Base-by-base conservation (phyloP, 768 basidiomycete species). In the Leccinum incarnatum region DNA sequence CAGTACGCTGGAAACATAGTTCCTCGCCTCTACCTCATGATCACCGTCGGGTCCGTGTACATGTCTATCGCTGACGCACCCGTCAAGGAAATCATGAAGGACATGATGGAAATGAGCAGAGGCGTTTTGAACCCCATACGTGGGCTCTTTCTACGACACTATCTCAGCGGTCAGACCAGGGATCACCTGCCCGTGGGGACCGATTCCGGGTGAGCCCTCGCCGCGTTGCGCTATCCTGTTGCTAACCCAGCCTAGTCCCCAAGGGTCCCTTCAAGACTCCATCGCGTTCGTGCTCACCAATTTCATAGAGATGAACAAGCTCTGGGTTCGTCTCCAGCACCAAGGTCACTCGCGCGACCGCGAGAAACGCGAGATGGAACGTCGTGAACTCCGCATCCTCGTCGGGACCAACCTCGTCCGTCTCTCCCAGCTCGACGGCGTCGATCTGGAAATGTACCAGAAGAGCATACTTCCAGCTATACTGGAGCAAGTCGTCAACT, bases 301-400 rank as follows among this genome's bases (percentile, higher is more conserved):
- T 75, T 98, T 99, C 68, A 94, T 99, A 70, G 97, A 99, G 72
- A 99, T 98, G 96, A 99, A 98, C 83, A 98, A 98, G 72, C 87
- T 98, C 25, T 98, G 97, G 97, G 96, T 99, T 3, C 91, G 97
- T 42, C 81, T 98, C 12, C 97, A 98, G 74, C 97, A 99, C 68
- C 93, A 96, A 69, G 97, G n/a, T 29, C 29, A 97, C 0, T 30
- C 30, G 10, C 30, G 4, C 30, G 30, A 3, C 30, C 30, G 3
- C 30, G 30, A 30, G 30, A 30, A 10, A 30, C 4, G 10, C 30
- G 3, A 30, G 10, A 30, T 30, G 30, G 29, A 30, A 30, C 30
- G 30, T 30, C 30, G 30, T 3, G 30, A 30, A 30, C 95, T 69
- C 77, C 98, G 56, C 27, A 99, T 99, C 3, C 30, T 30, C 4